These are phyloP conservation scores for Xylariaceae sp. DNA, from an alignment of 2,329 filamentous ascomycete genomes.

Conservation along the genomic window DNA sequence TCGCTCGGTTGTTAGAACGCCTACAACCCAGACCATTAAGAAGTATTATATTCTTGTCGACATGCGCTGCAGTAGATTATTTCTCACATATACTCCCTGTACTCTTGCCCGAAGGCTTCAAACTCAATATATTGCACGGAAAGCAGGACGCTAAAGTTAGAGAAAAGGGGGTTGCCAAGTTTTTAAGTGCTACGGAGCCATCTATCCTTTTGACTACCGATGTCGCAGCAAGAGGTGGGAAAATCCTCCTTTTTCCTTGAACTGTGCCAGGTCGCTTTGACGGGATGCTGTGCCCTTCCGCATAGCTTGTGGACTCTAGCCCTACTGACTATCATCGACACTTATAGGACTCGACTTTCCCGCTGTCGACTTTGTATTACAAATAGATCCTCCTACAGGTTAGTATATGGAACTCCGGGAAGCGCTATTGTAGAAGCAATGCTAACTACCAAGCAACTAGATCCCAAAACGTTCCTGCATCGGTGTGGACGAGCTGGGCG, in stretches of 20 bases:
- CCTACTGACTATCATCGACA: constrained; percentile 2
- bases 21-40: constrained; percentile 73
- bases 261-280: not conserved
- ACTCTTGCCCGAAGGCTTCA: constrained; percentile 62
- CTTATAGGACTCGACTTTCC: constrained; percentile 70
- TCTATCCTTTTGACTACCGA: constrained; percentile 88
- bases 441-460: constrained; percentile 31
- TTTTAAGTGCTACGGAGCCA: constrained; percentile 67
- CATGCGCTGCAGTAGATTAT: constrained; percentile 92
- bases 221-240: constrained; percentile 66
- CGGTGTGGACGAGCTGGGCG: constrained; percentile 84
- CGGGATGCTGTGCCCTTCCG: not conserved
- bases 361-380: constrained; percentile 83
- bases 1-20: constrained; percentile 63
- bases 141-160: constrained; percentile 86
- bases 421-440: not conserved
- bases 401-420: not conserved
- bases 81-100: constrained; percentile 74
- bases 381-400: constrained; percentile 67
- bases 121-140: constrained; percentile 78
- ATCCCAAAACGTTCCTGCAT: constrained; percentile 94
- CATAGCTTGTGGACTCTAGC: not conserved
- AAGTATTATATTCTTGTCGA: constrained; percentile 86
- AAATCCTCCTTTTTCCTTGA: not conserved
- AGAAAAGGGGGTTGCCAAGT: constrained; percentile 78